Evolutionary conservation across 768 basidiomycete species (phyloP), one percentile per base, ranked within the genome.

Genomic region (Rhodosporidiobolus sp.): DNA sequence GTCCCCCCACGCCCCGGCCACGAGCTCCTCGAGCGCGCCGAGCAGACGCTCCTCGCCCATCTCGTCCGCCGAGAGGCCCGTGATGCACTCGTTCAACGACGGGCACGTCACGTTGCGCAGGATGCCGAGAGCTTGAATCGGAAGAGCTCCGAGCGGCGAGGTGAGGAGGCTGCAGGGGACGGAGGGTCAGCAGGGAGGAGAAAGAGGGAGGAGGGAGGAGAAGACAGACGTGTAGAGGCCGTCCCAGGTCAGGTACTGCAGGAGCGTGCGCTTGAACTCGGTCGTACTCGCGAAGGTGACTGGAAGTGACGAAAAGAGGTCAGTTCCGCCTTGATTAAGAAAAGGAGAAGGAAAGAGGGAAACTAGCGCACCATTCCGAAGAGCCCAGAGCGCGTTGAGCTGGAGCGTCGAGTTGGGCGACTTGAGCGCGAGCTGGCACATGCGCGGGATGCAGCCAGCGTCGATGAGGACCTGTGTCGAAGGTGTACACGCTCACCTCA

Each of bases 351-450:
- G 20, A 10, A 11, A 30, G 28, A 2, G 20, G 17, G 11, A 19
- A n/a, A n/a, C n/a, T 26, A 3, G n/a, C 73, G 19, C 30, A 75
- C 74, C 65, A 48, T 77, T 78, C 64, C 75, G 76, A 63, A 78
- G 52, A 0, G 78, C 76, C 57, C 61, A 69, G 24, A 78, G 48
- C 28, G 78, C 78, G 58, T 72, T 68, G 38, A 60, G 32, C 17
- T 38, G 28, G 8, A 77, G 62, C 22, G 62, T 30, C 24, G 16
- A 8, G 45, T 59, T 55, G 28, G 26, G 11, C 8, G 58, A 46
- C 26, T 48, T 34, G 50, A 60, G 7, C 5, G 63, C 66, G 35
- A 70, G 64, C 22, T 57, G 53, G 64, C 69, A 74, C 55, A 71
- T 54, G 35, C 77, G 54, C 60, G 46, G 48, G 16, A 72, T 43